Base-by-base conservation (phyloP, 1,284 basidiomycete genomes). In the Apiotrichum gamsii region DNA sequence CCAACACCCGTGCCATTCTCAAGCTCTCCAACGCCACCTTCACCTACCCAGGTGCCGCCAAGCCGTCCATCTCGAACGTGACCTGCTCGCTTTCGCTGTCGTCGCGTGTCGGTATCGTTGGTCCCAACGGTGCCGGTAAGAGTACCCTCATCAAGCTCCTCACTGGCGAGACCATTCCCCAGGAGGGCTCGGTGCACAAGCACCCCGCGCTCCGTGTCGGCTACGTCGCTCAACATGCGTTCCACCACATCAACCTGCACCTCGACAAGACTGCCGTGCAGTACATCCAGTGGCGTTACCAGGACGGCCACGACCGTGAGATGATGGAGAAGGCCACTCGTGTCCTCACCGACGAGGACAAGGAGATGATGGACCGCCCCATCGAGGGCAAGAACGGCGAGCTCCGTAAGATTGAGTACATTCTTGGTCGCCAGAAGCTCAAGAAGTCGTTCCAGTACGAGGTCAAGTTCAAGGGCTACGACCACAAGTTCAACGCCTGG, bases 231-330 rank as follows among this genome's bases (percentile, higher is more conserved):
- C 94, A 98, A 70, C 94, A 98, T 72, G 91, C 91, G 20, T 95
- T 91, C 50, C 90, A 94, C 75, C 91, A 95, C 70, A 87, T 93
- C 63, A 90, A 95, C 72, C 82, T 82, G 64, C 90, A 96, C 75
- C 72, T 95, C 38, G 90, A 94, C 73, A 94, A 95, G 76, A 94
- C 90, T 9, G 88, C 91, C 18, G 88, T 94, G 51, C 85, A 85
- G 52, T 96, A 96, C 69, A 95, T 96, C 62, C 90, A 94, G 74
- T 98, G 94, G 94, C 87, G 94, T 64, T 98, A 93, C 82, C 93
- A 97, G 74, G 93, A 96, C 72, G 95, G 94, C 39, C 88, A 95
- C 73, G 94, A 98, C 78, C 87, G 93, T 83, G 78, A 98, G 74
- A 77, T 96, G 49, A 72, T 95, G 56, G 90, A 95, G 74, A 97